Percentiles rank a stretch among this genome's conserved stretches.
Conservation (phyloP, 2,329 filamentous ascomycete species). For the Cladobotryum mycophilum region DNA sequence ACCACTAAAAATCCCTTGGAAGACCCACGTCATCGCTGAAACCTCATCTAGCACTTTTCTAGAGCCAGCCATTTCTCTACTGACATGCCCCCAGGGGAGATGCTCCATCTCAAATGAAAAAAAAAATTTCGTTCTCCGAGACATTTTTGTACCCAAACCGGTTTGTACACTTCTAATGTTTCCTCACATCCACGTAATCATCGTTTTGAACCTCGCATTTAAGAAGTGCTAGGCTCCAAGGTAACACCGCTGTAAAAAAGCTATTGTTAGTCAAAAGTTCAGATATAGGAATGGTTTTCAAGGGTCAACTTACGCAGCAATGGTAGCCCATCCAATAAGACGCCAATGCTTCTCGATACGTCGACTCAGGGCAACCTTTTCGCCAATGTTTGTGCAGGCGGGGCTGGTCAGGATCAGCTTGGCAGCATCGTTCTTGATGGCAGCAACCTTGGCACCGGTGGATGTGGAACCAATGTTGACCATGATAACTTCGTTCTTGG, state of each 20-base stretch:
- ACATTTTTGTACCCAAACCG: no score
- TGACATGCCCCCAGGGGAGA: conserved; percentile 4
- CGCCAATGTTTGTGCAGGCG: conserved; percentile 92
- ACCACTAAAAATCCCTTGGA: neutral
- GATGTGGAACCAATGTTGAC: conserved; percentile 98
- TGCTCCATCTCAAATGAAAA: neutral
- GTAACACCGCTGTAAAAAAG: conserved; percentile 43
- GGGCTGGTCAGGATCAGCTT: conserved; percentile 90
- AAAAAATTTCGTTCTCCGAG: neutral
- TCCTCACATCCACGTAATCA: neutral
- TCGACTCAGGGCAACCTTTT: conserved; percentile 93
- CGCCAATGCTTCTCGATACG: conserved; percentile 99
- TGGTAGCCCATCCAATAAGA: conserved; percentile 85
- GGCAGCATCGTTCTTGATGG: conserved; percentile 95
- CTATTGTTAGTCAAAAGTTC: conserved; percentile 19
- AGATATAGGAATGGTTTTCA: neutral
- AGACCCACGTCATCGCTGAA: neutral
- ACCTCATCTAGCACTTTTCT: neutral
- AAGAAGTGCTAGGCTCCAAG: conserved; percentile 44
- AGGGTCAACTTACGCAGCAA: conserved; percentile 54
- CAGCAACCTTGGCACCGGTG: conserved; percentile 93
- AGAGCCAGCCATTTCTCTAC: conserved; percentile 16
- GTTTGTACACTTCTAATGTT: no score
- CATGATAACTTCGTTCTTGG: conserved; percentile 99
- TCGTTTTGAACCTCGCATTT: conserved; percentile 16